Base-by-base conservation (phyloP, 768 basidiomycete species). In the Macrolepiota fuliginosa region DNA sequence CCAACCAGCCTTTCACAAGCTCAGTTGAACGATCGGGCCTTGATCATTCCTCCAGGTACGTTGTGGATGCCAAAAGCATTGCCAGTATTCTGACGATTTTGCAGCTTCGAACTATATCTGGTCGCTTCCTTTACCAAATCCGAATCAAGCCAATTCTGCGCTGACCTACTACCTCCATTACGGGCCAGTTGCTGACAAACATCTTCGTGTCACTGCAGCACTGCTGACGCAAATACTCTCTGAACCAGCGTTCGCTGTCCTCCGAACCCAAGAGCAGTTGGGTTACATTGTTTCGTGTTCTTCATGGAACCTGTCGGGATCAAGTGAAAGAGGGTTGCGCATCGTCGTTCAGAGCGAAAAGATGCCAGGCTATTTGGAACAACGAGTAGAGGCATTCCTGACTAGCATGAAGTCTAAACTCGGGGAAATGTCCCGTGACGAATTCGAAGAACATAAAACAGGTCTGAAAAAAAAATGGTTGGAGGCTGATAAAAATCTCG, bases 251-350 rank as follows among this genome's bases (percentile, higher is more conserved):
- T 99, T 98, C 75, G 88, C 96, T 70, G 78, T 88, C 24, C 83
- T 99, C 32, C 88, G 97, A 29, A 98, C 96, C 3, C 88, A 93
- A 70, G 94, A 98, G 70, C 97, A 99, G 73, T 81, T 99, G 1
- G 97, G 97, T 4, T 99, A 99, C 72, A 81, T 97, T 46, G 96
- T 97, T 37, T 83, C 80, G 9, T 87, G 84, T 64, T 77, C 79
- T 0, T 70, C 75, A 32, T 86, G 83, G 83, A 70, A 77, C 10
- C 72, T 90, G 46, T 70, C 81, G 45, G 89, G 91, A n/a, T 78
- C 83, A 2, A 87, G 84, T 49, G 84, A 90, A 63, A 81, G 84
- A 63, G 94, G 95, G 6, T 74, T 95, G 63, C 85, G 92, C 46
- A 83, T 98, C 56, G 77, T 94, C 6, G 83, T 98, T 32, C 97